Conservation (phyloP, 495 filamentous ascomycete species). For the Amphirosellinia nigrospora region DNA sequence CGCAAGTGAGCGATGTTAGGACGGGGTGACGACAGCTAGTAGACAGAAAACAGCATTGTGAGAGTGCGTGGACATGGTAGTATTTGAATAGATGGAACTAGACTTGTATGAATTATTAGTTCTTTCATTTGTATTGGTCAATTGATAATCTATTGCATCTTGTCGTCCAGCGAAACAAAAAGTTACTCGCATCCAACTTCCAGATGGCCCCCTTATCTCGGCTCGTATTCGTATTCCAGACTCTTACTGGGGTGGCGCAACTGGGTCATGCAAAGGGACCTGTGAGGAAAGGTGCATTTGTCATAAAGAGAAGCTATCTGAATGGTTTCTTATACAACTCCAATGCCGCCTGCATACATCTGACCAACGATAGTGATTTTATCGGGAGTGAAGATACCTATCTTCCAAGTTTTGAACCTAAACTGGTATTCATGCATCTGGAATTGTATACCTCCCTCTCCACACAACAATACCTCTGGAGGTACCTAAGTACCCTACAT, state of each 20-base stretch:
- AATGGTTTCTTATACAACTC: background rate
- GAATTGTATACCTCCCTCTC: too few relatives aligned
- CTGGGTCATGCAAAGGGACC: background rate
- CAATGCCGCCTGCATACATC: background rate
- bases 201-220: conserved; percentile 1
- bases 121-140: background rate
- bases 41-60: background rate
- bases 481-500: too few relatives aligned
- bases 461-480: too few relatives aligned
- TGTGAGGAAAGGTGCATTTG: background rate
- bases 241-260: background rate
- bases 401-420: too few relatives aligned
- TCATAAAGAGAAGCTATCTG: background rate
- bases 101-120: background rate
- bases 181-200: background rate
- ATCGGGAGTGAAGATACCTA: too few relatives aligned
- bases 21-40: background rate
- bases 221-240: conserved; percentile 26
- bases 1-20: background rate
- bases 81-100: background rate
- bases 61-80: background rate
- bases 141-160: background rate
- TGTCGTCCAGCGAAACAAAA: background rate
- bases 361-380: background rate
- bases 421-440: too few relatives aligned